Evolutionary conservation across 176 grass and related monocot genomes (phyloP), one percentile per base, ranked within the genome.

Genomic region (Saccharum spontaneum): DNA sequence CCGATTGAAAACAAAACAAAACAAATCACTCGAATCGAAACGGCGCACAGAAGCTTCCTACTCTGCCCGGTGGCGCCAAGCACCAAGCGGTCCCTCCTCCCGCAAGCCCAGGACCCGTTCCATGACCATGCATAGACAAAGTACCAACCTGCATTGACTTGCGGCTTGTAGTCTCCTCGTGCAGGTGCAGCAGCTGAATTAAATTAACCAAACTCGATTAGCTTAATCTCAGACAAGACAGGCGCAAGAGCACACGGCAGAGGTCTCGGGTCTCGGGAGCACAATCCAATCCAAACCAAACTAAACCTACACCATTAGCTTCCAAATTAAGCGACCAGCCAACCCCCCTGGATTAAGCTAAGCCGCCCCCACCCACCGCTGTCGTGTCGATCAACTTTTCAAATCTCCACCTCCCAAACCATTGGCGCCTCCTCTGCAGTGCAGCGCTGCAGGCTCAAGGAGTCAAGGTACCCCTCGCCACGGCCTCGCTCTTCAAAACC

Each of bases 401-500:
- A 87, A 87, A 69, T 69, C 85, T 17, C 17, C 61, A 33, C 6
- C 61, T 33, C 69, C 69, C 57, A 66, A 74, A 63, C 77, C 77
- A 67, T 49, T 87, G 86, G 46, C 79, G 79, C 86, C 62, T 73
- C 86, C 69, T 15, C 43, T 62, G 45, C 46, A 49, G 44, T 12
- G 18, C 33, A 49, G 3, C 3, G 34, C 34, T 12, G 18, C 22
- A 62, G 3, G n/a, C 66, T 20, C 6, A 36, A 36, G 34, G 34
- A 36, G 34, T 36, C 3, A 36, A 24, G 31, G 9, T 23, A 1
- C 66, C 75, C 52, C 65, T 16, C 46, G 14, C 50, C 65, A 28
- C 36, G 10, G 23, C 83, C 33, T 14, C 24, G 61, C 59, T 39
- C 85, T 81, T 86, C 68, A 86, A 80, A 86, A 86, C 55, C 55